Evolutionary conservation across 352 stramenopile species (phyloP).

Genomic region (Phytophthora tentaculata): DNA sequence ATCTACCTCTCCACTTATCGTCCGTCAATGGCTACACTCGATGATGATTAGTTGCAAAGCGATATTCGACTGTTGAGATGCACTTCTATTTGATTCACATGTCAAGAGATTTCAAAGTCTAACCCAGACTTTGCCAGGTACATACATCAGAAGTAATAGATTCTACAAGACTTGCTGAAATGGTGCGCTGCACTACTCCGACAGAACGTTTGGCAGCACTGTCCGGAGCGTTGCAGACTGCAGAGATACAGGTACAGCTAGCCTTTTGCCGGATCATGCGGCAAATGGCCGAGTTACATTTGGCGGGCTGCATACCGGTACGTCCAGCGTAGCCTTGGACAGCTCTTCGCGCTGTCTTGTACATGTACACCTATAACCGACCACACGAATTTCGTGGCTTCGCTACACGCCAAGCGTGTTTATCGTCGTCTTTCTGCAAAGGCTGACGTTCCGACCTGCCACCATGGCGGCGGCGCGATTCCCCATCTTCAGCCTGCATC

Average conservation of each 20-base stretch:
- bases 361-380: not conserved
- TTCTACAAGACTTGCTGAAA: too few relatives aligned
- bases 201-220: slow-evolving; percentile 1
- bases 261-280: too few relatives aligned
- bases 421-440: slow-evolving; percentile 16
- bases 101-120: too few relatives aligned
- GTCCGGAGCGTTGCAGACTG: not conserved
- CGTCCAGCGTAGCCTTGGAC: not conserved
- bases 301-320: slow-evolving; percentile 1
- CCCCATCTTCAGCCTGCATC: slow-evolving; percentile 18
- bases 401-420: not conserved
- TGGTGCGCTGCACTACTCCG: too few relatives aligned
- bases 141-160: too few relatives aligned
- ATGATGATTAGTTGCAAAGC: not conserved
- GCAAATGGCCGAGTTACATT: too few relatives aligned
- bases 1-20: too few relatives aligned
- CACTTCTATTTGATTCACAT: not conserved
- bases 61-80: slow-evolving; percentile 9
- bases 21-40: slow-evolving; percentile 5
- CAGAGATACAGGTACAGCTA: too few relatives aligned
- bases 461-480: slow-evolving; percentile 4
- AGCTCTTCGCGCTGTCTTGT: too few relatives aligned
- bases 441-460: slow-evolving; percentile 17
- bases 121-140: too few relatives aligned
- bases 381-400: slow-evolving; percentile 7